A percentile compares a stretch with the other conserved stretches of the same genome.
Evolutionary conservation across 306 rosid species (phyloP).

Genomic region (Sesbania bispinosa): DNA sequence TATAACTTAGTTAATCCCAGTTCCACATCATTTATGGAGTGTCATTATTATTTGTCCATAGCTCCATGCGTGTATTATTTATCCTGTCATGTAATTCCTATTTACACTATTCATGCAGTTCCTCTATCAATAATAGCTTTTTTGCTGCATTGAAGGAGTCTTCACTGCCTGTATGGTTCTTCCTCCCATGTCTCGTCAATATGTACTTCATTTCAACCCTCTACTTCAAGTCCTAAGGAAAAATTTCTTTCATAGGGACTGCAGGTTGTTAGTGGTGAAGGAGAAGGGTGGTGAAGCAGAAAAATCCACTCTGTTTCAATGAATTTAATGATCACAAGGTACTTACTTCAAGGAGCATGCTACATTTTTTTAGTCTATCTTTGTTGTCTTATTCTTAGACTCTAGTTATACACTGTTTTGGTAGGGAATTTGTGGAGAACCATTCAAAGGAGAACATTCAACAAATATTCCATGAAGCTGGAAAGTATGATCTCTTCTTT

Average conservation of each 20-base stretch:
- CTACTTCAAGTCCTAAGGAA: constrained; percentile 22
- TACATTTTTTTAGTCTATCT: background rate
- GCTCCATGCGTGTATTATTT: background rate
- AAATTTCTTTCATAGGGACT: background rate
- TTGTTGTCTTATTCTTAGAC: constrained; percentile 42
- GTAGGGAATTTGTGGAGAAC: constrained; percentile 88
- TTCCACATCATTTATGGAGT: background rate
- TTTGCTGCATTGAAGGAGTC: constrained; percentile 81
- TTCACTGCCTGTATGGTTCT: constrained; percentile 61
- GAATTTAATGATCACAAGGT: constrained; percentile 79
- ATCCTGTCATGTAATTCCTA: background rate
- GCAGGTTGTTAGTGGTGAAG: constrained; percentile 83
- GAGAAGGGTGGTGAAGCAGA: constrained; percentile 80
- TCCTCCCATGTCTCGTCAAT: constrained; percentile 12
- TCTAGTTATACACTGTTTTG: constrained; percentile 86
- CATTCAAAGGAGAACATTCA: constrained; percentile 75
- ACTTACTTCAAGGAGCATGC: constrained; percentile 28
- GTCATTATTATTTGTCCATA: background rate
- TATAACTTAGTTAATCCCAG: constrained; percentile 4
- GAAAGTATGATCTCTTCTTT: constrained; percentile 55
- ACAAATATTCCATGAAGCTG: constrained; percentile 73
- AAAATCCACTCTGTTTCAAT: constrained; percentile 50
- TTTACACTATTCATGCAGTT: constrained; percentile 54
- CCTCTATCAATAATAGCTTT: constrained; percentile 68
- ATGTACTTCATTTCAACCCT: constrained; percentile 20